phyloP scores from a whole-genome alignment of 495 filamentous ascomycete species.

The Neurospora africana region DNA sequence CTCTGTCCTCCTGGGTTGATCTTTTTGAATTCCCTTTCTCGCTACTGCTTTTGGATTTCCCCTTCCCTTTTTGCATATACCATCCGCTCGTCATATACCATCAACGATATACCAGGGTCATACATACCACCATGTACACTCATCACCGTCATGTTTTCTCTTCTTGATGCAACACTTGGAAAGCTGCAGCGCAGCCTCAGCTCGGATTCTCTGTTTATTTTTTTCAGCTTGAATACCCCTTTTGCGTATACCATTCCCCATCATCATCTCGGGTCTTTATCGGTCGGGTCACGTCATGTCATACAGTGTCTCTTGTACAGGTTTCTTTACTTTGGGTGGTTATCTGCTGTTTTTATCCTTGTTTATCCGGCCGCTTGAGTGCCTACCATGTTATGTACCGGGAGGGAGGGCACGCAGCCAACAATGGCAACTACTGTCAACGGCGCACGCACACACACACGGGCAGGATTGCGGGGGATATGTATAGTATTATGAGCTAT shows the following conservation, averaged over 20 bases:
- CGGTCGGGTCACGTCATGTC: background rate
- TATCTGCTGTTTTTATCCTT: background rate
- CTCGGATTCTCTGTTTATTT: background rate
- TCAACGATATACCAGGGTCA: background rate
- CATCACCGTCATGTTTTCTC: background rate
- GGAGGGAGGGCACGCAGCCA: background rate
- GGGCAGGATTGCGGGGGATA: background rate
- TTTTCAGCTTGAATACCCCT: background rate
- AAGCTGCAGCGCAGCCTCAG: conserved; percentile 7
- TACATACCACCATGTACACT: background rate
- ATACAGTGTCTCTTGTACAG: background rate
- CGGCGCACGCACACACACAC: background rate
- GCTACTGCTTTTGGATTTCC: background rate
- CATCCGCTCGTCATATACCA: background rate
- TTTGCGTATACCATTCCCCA: background rate
- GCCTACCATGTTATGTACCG: background rate
- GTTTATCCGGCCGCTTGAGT: background rate
- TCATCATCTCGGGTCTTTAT: background rate
- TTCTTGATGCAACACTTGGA: background rate
- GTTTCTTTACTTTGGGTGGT: background rate
- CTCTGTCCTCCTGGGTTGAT: background rate
- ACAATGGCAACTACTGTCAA: background rate
- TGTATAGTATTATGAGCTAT: background rate
- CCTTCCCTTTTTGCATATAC: background rate
- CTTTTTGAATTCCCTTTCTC: background rate